These are phyloP conservation scores for Reticulascus tulasneorum DNA, from an alignment of 2,329 filamentous ascomycete species.

Conservation along the genomic window DNA sequence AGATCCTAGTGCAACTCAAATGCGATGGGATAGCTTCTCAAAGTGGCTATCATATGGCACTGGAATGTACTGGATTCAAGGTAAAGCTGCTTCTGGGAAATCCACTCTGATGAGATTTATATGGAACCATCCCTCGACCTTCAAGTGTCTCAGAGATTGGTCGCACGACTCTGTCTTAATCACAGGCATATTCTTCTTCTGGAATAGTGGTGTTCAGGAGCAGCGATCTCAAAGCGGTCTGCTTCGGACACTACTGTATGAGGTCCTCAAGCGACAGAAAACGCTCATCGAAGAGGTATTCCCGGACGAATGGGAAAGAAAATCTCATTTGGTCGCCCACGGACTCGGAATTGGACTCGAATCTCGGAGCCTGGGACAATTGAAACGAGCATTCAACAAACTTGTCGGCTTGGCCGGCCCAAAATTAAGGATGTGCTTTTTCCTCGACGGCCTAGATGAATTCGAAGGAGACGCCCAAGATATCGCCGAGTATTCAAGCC, in stretches of 20 bases:
- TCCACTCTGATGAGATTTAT: slow-evolving; percentile 37
- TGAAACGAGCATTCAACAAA: background rate
- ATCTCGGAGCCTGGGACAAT: slow-evolving; percentile 2
- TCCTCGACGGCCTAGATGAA: slow-evolving; percentile 22
- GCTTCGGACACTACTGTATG: slow-evolving; percentile 24
- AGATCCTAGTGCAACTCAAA: slow-evolving; percentile 1
- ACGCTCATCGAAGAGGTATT: no score
- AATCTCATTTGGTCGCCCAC: no score
- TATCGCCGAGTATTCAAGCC: slow-evolving; percentile 5
- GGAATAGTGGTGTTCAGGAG: slow-evolving; percentile 22
- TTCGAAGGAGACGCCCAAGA: slow-evolving; percentile 11
- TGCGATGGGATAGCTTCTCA: slow-evolving; percentile 1
- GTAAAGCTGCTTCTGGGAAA: slow-evolving; percentile 37
- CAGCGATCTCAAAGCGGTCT: slow-evolving; percentile 32
- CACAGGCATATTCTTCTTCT: slow-evolving; percentile 30
- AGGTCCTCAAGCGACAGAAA: slow-evolving; percentile 22
- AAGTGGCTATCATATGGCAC: slow-evolving; percentile 21
- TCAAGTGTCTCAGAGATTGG: slow-evolving; percentile 22
- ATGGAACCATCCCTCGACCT: slow-evolving; percentile 13
- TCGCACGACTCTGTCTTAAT: slow-evolving; percentile 15
- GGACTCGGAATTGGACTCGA: slow-evolving; percentile 1
- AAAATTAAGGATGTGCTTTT: slow-evolving; percentile 6
- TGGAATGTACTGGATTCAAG: slow-evolving; percentile 28
- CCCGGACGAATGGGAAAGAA: slow-evolving; percentile 9
- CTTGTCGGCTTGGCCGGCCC: background rate